phyloP scores from a whole-genome alignment of 179 eudicot genomes.

The Vitellaria paradoxa region DNA sequence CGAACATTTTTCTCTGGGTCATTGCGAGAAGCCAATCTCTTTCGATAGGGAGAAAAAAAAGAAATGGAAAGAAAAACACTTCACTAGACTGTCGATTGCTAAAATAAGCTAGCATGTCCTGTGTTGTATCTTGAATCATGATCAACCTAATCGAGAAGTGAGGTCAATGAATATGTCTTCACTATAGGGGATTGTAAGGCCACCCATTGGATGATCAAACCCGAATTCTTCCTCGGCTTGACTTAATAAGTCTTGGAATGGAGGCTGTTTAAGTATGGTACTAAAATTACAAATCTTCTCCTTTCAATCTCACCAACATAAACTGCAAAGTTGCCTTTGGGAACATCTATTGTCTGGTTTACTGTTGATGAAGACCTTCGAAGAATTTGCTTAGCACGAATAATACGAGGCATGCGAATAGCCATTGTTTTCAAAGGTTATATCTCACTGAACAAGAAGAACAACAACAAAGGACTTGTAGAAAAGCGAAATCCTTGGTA shows the following conservation, averaged over 20 bases:
- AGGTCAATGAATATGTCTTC: conserved; percentile 37
- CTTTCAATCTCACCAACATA: conserved; percentile 35
- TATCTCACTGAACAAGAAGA: neutral
- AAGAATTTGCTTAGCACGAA: conserved; percentile 3
- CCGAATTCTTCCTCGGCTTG: conserved; percentile 30
- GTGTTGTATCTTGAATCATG: neutral
- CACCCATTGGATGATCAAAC: conserved; percentile 39
- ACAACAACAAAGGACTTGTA: neutral
- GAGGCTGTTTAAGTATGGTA: conserved; percentile 23
- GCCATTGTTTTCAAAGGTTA: conserved; percentile 7
- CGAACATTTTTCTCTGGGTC: no score
- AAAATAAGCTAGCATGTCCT: neutral
- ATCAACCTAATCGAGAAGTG: conserved; percentile 15
- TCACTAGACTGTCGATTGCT: neutral
- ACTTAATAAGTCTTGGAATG: conserved; percentile 19
- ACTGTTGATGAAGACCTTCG: neutral
- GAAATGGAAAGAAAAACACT: neutral
- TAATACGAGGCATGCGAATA: conserved; percentile 8
- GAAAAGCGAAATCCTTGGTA: no score
- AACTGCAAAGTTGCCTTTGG: conserved; percentile 36
- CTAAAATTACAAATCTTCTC: conserved; percentile 24
- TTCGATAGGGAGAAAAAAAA: no score
- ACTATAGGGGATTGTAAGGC: conserved; percentile 46
- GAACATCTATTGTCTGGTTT: conserved; percentile 18
- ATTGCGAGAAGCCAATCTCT: no score